Percentiles rank a stretch among this genome's conserved stretches.
These are phyloP conservation scores for Termitomyces sp. DNA, from an alignment of 768 basidiomycete species.

Conservation along the genomic window DNA sequence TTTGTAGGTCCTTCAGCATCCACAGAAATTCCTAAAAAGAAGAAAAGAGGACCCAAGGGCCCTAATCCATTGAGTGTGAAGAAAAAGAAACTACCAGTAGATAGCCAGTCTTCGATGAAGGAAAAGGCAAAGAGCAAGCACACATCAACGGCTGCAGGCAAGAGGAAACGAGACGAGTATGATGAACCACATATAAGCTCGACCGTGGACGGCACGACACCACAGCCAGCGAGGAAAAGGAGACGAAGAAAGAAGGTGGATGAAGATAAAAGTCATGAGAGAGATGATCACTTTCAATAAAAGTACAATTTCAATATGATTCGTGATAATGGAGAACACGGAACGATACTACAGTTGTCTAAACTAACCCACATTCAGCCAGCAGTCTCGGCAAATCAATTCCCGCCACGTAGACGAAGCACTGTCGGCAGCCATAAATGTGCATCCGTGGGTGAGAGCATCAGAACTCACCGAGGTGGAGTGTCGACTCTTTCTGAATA, in stretches of 20 bases:
- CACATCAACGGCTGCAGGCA: constrained; percentile 35
- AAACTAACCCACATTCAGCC: too few species aligned
- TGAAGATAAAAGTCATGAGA: background rate
- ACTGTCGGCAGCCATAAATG: constrained; percentile 30
- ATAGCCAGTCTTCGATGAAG: constrained; percentile 6
- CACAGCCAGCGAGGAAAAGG: constrained; percentile 21
- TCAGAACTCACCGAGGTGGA: constrained; percentile 43
- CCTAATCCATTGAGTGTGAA: constrained; percentile 93
- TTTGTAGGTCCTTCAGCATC: constrained; percentile 33
- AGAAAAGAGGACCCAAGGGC: constrained; percentile 73
- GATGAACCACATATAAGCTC: background rate
- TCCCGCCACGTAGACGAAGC: constrained; percentile 79
- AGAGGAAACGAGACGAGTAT: constrained; percentile 15
- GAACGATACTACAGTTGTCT: too few species aligned
- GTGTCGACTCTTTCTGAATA: constrained; percentile 79
- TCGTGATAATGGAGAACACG: too few species aligned
- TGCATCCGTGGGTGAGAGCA: too few species aligned
- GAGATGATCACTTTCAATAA: too few species aligned
- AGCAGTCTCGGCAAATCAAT: constrained; percentile 23
- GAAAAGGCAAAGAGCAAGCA: constrained; percentile 24
- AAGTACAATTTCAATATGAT: background rate
- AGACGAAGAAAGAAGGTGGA: constrained; percentile 17
- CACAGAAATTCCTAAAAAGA: constrained; percentile 41
- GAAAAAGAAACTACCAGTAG: constrained; percentile 60
- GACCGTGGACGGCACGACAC: background rate